Evolutionary conservation across 148 eudicot genomes (phyloP), one percentile per base, ranked within the genome.

Genomic region (Camellia sinensis): DNA sequence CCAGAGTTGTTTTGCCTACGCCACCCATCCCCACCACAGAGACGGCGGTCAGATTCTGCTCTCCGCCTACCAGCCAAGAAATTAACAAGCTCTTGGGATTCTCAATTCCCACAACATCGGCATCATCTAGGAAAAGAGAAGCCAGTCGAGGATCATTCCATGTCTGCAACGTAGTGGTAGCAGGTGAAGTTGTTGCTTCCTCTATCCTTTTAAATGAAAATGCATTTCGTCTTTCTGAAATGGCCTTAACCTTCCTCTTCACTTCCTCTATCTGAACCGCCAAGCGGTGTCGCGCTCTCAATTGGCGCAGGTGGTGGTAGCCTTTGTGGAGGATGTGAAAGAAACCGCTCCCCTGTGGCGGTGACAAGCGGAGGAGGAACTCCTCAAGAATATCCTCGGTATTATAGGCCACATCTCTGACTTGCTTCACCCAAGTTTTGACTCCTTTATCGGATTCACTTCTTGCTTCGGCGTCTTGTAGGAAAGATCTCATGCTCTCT

Each of bases 341-440:
- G 37, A 29, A 29, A 29, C 63, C 63, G 2, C 7, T 1, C n/a
- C 43, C 62, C 1, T 14, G 18, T 2, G 76, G 76, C 7, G 17
- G 4, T 11, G 76, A 54, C n/a, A 53, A 14, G 45, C 63, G 61
- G n/a, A 73, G 10, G 7, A 56, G 12, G 41, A 54, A 73, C 61
- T 52, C 76, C 1, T 73, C 76, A 54, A 73, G 76, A 56, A 73
- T 50, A 56, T 73, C 76, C 41, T 73, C 76, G 9, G 76, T 54
- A n/a, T 73, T 62, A 54, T 52, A 11, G 52, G 74, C 74, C 11
- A 9, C 74, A 2, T 71, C 74, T 71, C 37, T 71, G 22, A 71
- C 74, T 52, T 73, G 76, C 45, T 73, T 73, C 44, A 73, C 76
- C 76, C 76, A 73, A 1, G 19, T 73, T 52, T 50, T 56, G 45